Evolutionary conservation across 2,329 filamentous ascomycete genomes (phyloP).

Genomic region (Fusarium sp.): DNA sequence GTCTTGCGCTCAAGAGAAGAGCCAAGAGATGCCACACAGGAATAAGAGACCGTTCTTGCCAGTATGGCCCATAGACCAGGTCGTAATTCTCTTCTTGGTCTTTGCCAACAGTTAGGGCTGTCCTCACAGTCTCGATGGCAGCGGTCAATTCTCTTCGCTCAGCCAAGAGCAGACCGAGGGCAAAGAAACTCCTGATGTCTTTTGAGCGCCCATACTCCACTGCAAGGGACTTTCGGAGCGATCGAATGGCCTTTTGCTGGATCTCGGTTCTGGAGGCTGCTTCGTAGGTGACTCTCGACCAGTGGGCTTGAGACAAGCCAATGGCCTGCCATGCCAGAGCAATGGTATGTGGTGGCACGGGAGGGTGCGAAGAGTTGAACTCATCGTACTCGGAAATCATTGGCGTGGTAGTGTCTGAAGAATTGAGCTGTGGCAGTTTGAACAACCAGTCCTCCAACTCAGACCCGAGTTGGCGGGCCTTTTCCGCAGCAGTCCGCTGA

Average conservation of each 20-base stretch:
- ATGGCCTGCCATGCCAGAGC: conserved; percentile 84
- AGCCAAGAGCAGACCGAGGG: conserved; percentile 84
- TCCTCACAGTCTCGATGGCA: conserved; percentile 85
- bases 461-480: conserved; percentile 75
- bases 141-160: conserved; percentile 84
- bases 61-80: conserved; percentile 60
- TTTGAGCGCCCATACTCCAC: conserved; percentile 72
- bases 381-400: conserved; percentile 45
- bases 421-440: conserved; percentile 58
- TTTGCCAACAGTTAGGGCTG: conserved; percentile 73
- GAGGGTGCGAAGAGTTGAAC: conserved; percentile 50
- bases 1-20: conserved; percentile 84
- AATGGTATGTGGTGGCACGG: conserved; percentile 69
- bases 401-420: conserved; percentile 42
- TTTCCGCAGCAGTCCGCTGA: conserved; percentile 78
- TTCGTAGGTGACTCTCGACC: conserved; percentile 85
- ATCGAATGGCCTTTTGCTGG: conserved; percentile 80
- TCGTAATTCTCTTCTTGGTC: conserved; percentile 56
- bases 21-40: conserved; percentile 93
- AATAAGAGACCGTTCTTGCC: conserved; percentile 74
- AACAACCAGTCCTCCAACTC: conserved; percentile 81
- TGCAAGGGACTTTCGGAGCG: conserved; percentile 77
- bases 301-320: conserved; percentile 86
- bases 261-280: conserved; percentile 76
- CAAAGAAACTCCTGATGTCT: conserved; percentile 82